These are phyloP conservation scores for Entomortierella beljakovae DNA, from an alignment of 192 early-diverging fungal species.

Conservation along the genomic window DNA sequence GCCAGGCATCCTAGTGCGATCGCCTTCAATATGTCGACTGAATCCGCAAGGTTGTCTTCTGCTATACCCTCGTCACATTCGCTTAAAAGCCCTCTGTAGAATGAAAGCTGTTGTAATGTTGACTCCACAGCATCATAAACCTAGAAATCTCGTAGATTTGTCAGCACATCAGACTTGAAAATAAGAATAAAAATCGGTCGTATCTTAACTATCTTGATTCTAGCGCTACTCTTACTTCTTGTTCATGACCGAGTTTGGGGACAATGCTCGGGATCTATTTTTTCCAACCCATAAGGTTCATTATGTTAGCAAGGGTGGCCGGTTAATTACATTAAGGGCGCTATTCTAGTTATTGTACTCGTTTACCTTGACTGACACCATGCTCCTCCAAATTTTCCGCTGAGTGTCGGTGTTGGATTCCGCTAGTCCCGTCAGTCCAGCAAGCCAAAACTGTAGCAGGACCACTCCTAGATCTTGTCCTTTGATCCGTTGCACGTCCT, in stretches of 20 bases:
- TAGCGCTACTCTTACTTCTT: background rate
- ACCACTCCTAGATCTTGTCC: slow-evolving; percentile 34
- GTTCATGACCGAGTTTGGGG: slow-evolving; percentile 10
- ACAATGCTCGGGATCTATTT: slow-evolving; percentile 30
- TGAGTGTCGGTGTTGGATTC: slow-evolving; percentile 25
- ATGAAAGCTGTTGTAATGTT: slow-evolving; percentile 32
- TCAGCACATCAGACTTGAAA: background rate
- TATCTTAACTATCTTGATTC: too few species aligned
- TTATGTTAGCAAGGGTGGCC: background rate
- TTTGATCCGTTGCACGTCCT: slow-evolving; percentile 41
- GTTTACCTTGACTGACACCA: slow-evolving; percentile 41
- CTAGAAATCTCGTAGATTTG: background rate
- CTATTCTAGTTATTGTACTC: too few species aligned
- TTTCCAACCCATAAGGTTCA: background rate
- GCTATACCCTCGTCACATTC: slow-evolving; percentile 40
- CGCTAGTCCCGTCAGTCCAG: slow-evolving; percentile 42
- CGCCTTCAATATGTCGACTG: slow-evolving; percentile 9
- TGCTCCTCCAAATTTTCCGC: slow-evolving; percentile 42
- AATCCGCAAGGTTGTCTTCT: slow-evolving; percentile 12
- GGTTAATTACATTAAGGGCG: too few species aligned
- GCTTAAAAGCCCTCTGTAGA: slow-evolving; percentile 37
- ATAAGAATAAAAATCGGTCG: too few species aligned
- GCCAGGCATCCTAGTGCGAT: slow-evolving; percentile 24
- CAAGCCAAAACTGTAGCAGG: slow-evolving; percentile 47
- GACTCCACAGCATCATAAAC: slow-evolving; percentile 24